Conservation (phyloP, 208 protist species). For the Crithidia fasciculata region DNA sequence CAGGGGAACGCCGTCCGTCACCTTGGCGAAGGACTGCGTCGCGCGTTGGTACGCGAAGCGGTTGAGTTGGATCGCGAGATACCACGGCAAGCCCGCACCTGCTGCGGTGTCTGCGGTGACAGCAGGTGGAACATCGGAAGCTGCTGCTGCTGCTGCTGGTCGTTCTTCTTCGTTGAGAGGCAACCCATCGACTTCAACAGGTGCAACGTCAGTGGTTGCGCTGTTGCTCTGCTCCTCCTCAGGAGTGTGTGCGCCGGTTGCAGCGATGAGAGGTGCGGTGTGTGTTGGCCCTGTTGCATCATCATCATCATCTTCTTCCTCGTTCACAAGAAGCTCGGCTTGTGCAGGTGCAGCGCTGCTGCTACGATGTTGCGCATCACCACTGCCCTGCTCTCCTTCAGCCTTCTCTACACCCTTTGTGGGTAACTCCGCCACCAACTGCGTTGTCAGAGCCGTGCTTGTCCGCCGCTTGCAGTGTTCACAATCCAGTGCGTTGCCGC, state of each 20-base stretch:
- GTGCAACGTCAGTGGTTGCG: too few species aligned
- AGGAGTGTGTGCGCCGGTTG: too few species aligned
- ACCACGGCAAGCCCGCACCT: conserved; percentile 44
- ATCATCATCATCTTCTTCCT: neutral
- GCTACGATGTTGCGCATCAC: too few species aligned
- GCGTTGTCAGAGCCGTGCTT: conserved; percentile 41
- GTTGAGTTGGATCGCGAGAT: conserved; percentile 66
- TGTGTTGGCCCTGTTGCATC: too few species aligned
- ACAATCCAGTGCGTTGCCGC: conserved; percentile 61
- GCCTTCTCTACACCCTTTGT: neutral
- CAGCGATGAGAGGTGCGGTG: too few species aligned
- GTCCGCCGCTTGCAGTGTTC: conserved; percentile 46
- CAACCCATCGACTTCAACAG: too few species aligned
- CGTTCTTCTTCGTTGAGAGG: neutral
- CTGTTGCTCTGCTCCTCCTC: too few species aligned
- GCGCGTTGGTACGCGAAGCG: conserved; percentile 58
- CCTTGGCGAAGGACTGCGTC: conserved; percentile 46
- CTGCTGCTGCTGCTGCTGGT: neutral
- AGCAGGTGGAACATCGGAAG: neutral
- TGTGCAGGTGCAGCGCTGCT: too few species aligned
- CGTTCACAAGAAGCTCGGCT: neutral
- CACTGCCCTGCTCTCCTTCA: too few species aligned
- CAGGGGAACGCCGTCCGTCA: conserved; percentile 52
- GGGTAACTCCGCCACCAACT: conserved; percentile 29
- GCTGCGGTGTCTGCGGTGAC: conserved; percentile 9